Evolutionary conservation across 352 stramenopile genomes (phyloP), one percentile per base, ranked within the genome.

Genomic region (Globisporangium apiculatum): DNA sequence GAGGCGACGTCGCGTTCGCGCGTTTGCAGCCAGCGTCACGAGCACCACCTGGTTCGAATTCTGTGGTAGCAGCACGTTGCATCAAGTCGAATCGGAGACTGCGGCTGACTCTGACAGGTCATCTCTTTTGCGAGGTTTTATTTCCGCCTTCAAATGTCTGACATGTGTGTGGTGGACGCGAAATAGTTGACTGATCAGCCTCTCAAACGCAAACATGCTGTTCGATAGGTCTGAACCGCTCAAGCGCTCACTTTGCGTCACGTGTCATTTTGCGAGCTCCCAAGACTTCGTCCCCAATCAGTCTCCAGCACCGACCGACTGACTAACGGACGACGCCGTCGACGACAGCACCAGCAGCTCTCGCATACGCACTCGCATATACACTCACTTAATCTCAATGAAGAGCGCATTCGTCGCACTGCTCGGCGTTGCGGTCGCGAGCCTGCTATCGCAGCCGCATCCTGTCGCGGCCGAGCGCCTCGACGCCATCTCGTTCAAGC

Each of bases 401-500:
- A 49, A 49, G 7, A 10, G 12, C n/a, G 45, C 12, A 31, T 17
- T 48, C 8, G 36, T 57, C 35, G 49, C 49, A 17, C 18, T 57
- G 37, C 51, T 57, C 10, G 37, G 14, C n/a, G 38, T 38, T 5
- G 10, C 15, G 4, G 40, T 37, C n/a, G 51, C 40, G 12, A 18
- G 24, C 18, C 45, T 52, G 17, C 18, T n/a, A 11, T 43, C 40
- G n/a, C 18, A 24, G 18, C 12, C 7, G 6, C 9, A 31, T 11
- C 17, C 38, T 14, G 24, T 38, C 2, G 8, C 17, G 17, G 52
- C 69, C 17, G 65, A 65, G 24, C 79, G 70, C 52, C 60, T 94
- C n/a, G 74, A 92, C 8, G 69, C 67, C 40, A 64, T 86, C 40
- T 94, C 83, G 41, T 94, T 94, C 68, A 83, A 86, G 67, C 72